Evolutionary conservation across 192 early-diverging fungal species (phyloP).

Genomic region (Gryganskiella cystojenkinii): DNA sequence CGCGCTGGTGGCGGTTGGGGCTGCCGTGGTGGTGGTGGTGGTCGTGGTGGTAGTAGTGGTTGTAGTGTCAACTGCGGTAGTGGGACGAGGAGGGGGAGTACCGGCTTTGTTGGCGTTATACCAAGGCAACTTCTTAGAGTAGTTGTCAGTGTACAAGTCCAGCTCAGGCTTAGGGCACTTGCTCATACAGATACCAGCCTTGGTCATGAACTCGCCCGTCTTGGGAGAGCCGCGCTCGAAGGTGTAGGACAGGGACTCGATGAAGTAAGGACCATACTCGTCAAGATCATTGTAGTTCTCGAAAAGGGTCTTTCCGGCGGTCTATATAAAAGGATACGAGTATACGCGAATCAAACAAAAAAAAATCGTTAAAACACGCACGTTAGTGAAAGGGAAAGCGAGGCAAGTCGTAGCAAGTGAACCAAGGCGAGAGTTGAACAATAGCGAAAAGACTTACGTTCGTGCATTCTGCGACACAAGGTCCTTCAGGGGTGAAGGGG

Average conservation of each 20-base stretch:
- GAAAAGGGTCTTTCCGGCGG: not conserved
- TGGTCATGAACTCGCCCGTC: too few relatives aligned
- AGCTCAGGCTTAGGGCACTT: not conserved
- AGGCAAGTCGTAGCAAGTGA: too few relatives aligned
- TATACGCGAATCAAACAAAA: not conserved
- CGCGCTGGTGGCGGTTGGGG: constrained; percentile 17
- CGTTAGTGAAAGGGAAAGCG: too few relatives aligned
- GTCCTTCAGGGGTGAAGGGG: constrained; percentile 2
- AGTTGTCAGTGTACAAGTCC: constrained; percentile 1
- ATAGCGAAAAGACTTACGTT: not conserved
- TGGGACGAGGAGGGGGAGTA: constrained; percentile 1
- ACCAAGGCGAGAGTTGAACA: not conserved
- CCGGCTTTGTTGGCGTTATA: not conserved
- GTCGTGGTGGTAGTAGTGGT: constrained; percentile 8
- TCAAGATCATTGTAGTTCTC: constrained; percentile 5
- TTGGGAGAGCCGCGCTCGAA: too few relatives aligned
- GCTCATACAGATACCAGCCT: not conserved
- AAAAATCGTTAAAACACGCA: too few relatives aligned
- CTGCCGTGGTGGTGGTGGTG: constrained; percentile 13
- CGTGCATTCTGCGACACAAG: not conserved
- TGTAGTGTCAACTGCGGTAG: not conserved
- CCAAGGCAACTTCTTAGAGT: not conserved
- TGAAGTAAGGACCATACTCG: not conserved
- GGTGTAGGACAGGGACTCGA: too few relatives aligned
- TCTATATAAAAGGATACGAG: too few relatives aligned